A percentile compares a stretch with the other conserved stretches of the same genome.
phyloP scores from a whole-genome alignment of 2,329 filamentous ascomycete species.

The Tothia fuscella region DNA sequence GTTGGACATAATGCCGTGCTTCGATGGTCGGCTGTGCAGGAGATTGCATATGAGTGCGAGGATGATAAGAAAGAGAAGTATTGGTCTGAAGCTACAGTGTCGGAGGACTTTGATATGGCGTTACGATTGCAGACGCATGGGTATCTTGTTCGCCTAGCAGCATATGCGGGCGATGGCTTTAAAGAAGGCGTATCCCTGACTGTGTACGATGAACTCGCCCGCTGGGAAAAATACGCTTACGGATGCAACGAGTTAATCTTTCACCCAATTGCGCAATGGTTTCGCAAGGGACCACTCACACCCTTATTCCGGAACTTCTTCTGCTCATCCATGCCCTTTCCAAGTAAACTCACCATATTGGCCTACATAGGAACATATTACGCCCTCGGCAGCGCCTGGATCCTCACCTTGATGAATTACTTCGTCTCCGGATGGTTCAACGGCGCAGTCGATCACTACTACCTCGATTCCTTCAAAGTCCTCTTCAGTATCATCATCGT shows the following conservation, averaged over 20 bases:
- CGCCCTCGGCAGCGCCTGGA: constrained; percentile 63
- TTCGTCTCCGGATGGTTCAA: constrained; percentile 68
- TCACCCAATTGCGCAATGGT: constrained; percentile 63
- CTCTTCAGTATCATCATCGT: constrained; percentile 73
- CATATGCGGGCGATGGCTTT: constrained; percentile 65
- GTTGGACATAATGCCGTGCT: constrained; percentile 72
- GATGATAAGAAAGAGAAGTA: constrained; percentile 59
- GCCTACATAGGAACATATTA: constrained; percentile 74
- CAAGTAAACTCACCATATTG: constrained; percentile 63
- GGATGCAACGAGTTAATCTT: constrained; percentile 76
- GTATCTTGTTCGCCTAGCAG: constrained; percentile 60
- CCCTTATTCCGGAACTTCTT: constrained; percentile 66
- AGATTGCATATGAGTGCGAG: constrained; percentile 49
- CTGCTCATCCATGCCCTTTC: constrained; percentile 59
- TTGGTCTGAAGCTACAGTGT: constrained; percentile 71
- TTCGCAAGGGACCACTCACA: constrained; percentile 63
- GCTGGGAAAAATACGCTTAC: constrained; percentile 82
- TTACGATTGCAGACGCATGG: constrained; percentile 61
- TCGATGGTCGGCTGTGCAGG: constrained; percentile 63
- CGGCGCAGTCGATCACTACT: constrained; percentile 68
- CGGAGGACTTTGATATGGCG: constrained; percentile 74
- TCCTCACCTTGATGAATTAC: constrained; percentile 62
- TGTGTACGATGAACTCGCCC: constrained; percentile 71
- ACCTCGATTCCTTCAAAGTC: constrained; percentile 65
- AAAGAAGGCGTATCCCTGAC: constrained; percentile 76